These are phyloP conservation scores for Polygonum maritimum DNA, from an alignment of 148 eudicot genomes.

Conservation along the genomic window DNA sequence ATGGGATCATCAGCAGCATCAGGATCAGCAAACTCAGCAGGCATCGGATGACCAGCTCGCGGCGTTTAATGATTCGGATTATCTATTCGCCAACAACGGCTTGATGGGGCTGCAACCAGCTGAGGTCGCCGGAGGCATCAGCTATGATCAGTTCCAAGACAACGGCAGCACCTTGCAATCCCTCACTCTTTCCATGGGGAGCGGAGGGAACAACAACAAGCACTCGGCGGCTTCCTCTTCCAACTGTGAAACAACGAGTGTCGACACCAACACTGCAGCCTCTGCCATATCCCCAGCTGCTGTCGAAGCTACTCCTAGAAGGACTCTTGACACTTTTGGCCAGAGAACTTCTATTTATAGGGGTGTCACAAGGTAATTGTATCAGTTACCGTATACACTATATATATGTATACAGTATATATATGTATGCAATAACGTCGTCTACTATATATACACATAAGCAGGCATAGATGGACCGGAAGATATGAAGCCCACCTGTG, in stretches of 20 bases:
- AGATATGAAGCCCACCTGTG: conserved; percentile 90
- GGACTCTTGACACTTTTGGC: conserved; percentile 82
- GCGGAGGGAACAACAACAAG: conserved; percentile 24
- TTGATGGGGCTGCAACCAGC: conserved; percentile 36
- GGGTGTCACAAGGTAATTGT: conserved; percentile 77
- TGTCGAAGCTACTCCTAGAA: conserved; percentile 76
- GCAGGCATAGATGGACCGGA: conserved; percentile 89
- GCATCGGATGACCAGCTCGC: conserved; percentile 38
- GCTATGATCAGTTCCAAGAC: conserved; percentile 49
- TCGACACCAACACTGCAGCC: conserved; percentile 17
- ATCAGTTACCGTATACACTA: background rate
- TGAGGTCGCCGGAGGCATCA: conserved; percentile 17
- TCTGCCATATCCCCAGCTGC: conserved; percentile 29
- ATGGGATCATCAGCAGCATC: conserved; percentile 28
- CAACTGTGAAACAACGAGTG: conserved; percentile 13
- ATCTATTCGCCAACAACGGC: conserved; percentile 37
- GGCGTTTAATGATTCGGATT: conserved; percentile 47
- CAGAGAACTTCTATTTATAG: conserved; percentile 92
- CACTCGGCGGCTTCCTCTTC: conserved; percentile 10
- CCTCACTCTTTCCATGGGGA: conserved; percentile 83
- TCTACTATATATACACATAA: conserved; percentile 1
- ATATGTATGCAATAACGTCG: too few relatives aligned
- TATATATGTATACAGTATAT: too few relatives aligned
- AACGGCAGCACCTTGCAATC: conserved; percentile 67
- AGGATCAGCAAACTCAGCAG: conserved; percentile 25